Percentiles rank a stretch among this genome's conserved stretches.
phyloP scores from a whole-genome alignment of 2,329 filamentous ascomycete genomes.

The Paramyrothecium roridum region DNA sequence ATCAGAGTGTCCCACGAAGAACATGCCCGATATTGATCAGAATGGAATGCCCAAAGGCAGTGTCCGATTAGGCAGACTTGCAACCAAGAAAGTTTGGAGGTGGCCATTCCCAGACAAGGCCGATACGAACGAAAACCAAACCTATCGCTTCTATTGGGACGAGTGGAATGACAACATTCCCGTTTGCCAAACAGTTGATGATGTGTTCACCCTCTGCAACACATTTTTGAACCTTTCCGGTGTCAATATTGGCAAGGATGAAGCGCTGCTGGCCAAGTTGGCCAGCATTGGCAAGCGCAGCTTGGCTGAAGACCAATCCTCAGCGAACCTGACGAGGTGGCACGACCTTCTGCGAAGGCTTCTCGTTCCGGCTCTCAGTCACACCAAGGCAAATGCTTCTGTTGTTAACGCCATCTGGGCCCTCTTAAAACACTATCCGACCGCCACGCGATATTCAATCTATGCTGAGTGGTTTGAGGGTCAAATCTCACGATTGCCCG shows the following conservation, averaged over 20 bases:
- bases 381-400: slow-evolving; percentile 80
- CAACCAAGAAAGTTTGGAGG: slow-evolving; percentile 65
- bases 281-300: slow-evolving; percentile 81
- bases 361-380: slow-evolving; percentile 82
- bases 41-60: slow-evolving; percentile 65
- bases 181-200: slow-evolving; percentile 84
- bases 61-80: slow-evolving; percentile 57
- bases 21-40: slow-evolving; percentile 56
- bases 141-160: slow-evolving; percentile 95
- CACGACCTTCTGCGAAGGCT: slow-evolving; percentile 77
- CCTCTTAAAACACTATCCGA: slow-evolving; percentile 75
- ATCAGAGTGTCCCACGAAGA: slow-evolving; percentile 39
- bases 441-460: slow-evolving; percentile 75
- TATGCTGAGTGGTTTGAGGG: slow-evolving; percentile 93
- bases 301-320: slow-evolving; percentile 65
- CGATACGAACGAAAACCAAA: slow-evolving; percentile 71
- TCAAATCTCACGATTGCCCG: slow-evolving; percentile 69
- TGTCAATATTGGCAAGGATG: slow-evolving; percentile 84
- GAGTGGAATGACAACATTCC: slow-evolving; percentile 95
- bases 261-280: slow-evolving; percentile 73
- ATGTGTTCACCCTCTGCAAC: slow-evolving; percentile 82
- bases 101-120: slow-evolving; percentile 82
- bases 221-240: slow-evolving; percentile 84
- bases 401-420: slow-evolving; percentile 85
- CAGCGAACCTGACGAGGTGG: slow-evolving; percentile 75